Base-by-base conservation (phyloP, 129 eudicot genomes). In the Tagetes patula region DNA sequence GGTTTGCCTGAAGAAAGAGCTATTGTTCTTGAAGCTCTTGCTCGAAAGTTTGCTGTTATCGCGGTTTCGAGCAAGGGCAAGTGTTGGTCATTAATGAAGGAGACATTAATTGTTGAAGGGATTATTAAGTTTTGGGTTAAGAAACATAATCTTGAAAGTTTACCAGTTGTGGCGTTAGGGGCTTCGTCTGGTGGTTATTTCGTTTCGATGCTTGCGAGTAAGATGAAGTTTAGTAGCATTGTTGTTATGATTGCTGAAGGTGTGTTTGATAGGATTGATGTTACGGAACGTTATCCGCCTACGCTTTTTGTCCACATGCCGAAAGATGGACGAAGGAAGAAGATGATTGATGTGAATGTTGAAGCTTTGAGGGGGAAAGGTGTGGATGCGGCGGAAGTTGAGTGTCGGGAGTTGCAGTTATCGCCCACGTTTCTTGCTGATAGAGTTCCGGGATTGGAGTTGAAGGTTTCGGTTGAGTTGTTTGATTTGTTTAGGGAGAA, bases 171-270 rank as follows among this genome's bases (percentile, higher is more conserved):
- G 33, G 98, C 96, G 10, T 76, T 94, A 71, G 98, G 98, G 68
- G 98, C 98, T 20, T 94, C 98, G 1, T 90, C 98, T 0, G 98
- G 98, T 61, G 98, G 98, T 64, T 87, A 94, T 76, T 94, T 94
- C 80, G 96, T 94, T 65, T 94, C 98, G 11, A 75, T 80, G 38
- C 88, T 94, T 10, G 96, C 98, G 2, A 83, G 71, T 13, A 75
- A 79, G 72, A 59, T 94, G 74, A 82, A 39, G 63, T 88, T 94
- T 74, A 84, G 80, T 76, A 83, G 87, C 58, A 83, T 88, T 55
- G 83, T 80, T 14, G 13, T 94, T 45, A 94, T 94, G 98, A 94
- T 94, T 65, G 87, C 96, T 10, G 92, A 86, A 79, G 98, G 98
- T 7, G 67, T 87, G 74, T 94, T 62, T 70, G 86, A 76, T 71